A percentile compares a stretch with the other conserved stretches of the same genome.
These are phyloP conservation scores for Fraxinus platypoda DNA, from an alignment of 305 asterid genomes.

Conservation along the genomic window DNA sequence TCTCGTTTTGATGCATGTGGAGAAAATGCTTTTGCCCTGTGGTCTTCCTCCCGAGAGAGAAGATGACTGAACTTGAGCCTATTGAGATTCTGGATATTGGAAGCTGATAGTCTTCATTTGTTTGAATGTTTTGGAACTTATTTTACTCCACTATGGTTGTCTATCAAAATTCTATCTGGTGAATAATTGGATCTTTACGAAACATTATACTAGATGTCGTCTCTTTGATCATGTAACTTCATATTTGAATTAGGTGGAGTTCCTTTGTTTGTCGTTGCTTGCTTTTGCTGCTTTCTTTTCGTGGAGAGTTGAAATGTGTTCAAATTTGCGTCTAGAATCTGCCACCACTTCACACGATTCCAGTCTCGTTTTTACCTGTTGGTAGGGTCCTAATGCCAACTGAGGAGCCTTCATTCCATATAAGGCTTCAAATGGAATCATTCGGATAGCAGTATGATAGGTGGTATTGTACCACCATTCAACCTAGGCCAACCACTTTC, in stretches of 20 bases:
- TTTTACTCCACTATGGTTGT: neutral
- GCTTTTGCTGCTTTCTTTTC: neutral
- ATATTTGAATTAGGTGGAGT: neutral
- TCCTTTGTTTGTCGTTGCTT: neutral
- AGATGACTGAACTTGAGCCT: constrained; percentile 49
- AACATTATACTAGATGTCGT: neutral
- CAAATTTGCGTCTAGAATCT: neutral
- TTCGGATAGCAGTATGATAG: neutral
- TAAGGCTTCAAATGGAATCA: no score
- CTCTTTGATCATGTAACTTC: neutral
- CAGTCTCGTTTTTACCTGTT: no score
- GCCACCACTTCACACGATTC: neutral
- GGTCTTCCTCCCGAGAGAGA: constrained; percentile 97
- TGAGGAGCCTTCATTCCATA: no score
- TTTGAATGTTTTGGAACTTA: constrained; percentile 3
- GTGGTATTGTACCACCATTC: neutral
- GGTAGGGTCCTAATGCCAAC: no score
- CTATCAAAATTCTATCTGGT: neutral
- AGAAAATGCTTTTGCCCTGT: constrained; percentile 97
- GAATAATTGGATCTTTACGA: neutral
- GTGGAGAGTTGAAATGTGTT: neutral
- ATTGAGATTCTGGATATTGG: constrained; percentile 3
- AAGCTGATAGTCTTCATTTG: constrained; percentile 7
- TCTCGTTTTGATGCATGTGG: constrained; percentile 29
- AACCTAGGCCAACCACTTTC: neutral